Conservation (phyloP, 352 stramenopile genomes). For the Aphanomyces astaci region DNA sequence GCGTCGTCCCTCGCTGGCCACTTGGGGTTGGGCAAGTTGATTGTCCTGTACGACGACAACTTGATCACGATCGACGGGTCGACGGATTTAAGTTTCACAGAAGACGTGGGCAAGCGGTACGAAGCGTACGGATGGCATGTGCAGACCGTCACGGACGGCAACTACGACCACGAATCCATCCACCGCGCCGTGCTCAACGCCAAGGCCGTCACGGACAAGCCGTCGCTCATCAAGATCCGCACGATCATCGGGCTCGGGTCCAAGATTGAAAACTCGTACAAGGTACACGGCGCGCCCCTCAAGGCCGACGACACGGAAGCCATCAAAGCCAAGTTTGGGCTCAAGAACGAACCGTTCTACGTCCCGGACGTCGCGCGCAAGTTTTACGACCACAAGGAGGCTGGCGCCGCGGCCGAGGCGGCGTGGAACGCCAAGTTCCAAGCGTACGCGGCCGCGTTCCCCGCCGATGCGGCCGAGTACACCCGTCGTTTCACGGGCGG, state of each 20-base stretch:
- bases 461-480: constrained; percentile 92
- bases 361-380: constrained; percentile 91
- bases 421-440: constrained; percentile 90
- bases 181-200: constrained; percentile 89
- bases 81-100: constrained; percentile 95
- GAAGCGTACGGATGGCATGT: constrained; percentile 99
- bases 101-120: constrained; percentile 97
- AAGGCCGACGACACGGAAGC: constrained; percentile 88
- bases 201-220: constrained; percentile 92
- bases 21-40: constrained; percentile 96
- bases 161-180: constrained; percentile 90
- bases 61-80: constrained; percentile 98
- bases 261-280: constrained; percentile 89
- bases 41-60: constrained; percentile 99
- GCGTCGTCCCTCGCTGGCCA: constrained; percentile 95
- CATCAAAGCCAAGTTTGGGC: constrained; percentile 88
- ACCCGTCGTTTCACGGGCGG: constrained; percentile 88
- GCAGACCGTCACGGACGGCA: constrained; percentile 90
- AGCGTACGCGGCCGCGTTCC: constrained; percentile 85
- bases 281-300: constrained; percentile 95
- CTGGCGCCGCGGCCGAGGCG: constrained; percentile 60
- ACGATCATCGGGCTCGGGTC: constrained; percentile 96
- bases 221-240: constrained; percentile 98
- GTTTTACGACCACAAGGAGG: constrained; percentile 81
- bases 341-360: constrained; percentile 90